These are phyloP conservation scores for Epichloe typhina DNA, from an alignment of 2,329 filamentous ascomycete genomes.

Conservation along the genomic window DNA sequence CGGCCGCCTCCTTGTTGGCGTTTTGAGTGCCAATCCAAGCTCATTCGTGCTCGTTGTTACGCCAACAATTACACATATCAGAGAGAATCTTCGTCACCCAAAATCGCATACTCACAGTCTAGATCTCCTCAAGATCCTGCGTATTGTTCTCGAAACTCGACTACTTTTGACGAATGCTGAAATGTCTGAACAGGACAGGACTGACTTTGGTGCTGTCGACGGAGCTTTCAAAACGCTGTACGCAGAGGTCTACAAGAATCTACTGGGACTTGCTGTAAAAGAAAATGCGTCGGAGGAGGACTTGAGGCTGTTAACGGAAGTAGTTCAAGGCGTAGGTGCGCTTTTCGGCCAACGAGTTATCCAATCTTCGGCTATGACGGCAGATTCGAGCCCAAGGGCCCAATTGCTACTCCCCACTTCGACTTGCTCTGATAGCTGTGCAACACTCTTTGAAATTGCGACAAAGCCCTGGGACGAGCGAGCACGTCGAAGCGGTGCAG, in stretches of 20 bases:
- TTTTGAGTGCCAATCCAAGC: slow-evolving; percentile 32
- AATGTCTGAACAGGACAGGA: slow-evolving; percentile 22
- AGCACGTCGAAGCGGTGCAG: slow-evolving; percentile 12
- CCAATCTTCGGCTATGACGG: not conserved
- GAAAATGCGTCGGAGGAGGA: slow-evolving; percentile 22
- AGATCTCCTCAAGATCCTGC: slow-evolving; percentile 38
- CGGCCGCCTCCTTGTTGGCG: slow-evolving; percentile 37
- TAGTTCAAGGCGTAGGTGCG: slow-evolving; percentile 32
- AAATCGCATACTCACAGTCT: slow-evolving; percentile 36
- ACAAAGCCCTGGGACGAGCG: slow-evolving; percentile 11
- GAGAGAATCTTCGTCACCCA: slow-evolving; percentile 35
- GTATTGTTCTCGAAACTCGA: slow-evolving; percentile 35
- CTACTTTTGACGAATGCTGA: slow-evolving; percentile 23
- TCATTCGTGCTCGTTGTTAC: slow-evolving; percentile 36
- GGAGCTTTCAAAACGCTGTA: slow-evolving; percentile 28
- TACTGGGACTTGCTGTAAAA: slow-evolving; percentile 20
- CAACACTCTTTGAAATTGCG: slow-evolving; percentile 19
- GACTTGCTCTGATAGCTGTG: slow-evolving; percentile 26
- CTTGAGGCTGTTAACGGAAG: slow-evolving; percentile 28
- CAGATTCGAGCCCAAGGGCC: slow-evolving; percentile 2
- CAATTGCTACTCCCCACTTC: slow-evolving; percentile 20
- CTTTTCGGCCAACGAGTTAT: slow-evolving; percentile 26
- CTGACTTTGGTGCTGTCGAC: slow-evolving; percentile 23
- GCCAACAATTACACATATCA: slow-evolving; percentile 34
- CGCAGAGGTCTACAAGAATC: slow-evolving; percentile 27